These are phyloP conservation scores for Aspergillus thermomutatus DNA, from an alignment of 2,329 filamentous ascomycete species.

Conservation along the genomic window DNA sequence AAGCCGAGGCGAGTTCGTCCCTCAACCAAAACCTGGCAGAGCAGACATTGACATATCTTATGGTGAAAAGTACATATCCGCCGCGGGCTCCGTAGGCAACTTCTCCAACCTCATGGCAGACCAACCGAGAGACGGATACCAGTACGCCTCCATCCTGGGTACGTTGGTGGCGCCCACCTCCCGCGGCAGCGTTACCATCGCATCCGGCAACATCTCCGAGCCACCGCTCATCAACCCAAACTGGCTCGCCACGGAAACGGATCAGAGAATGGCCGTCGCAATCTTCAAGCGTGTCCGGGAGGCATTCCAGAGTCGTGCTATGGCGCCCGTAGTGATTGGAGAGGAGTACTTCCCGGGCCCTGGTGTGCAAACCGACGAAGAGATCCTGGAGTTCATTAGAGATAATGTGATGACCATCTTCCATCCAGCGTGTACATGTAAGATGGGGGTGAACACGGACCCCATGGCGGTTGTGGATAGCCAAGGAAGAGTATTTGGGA, in stretches of 20 bases:
- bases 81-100: too few relatives aligned
- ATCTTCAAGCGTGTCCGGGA: conserved; percentile 42
- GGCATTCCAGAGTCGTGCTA: conserved; percentile 27
- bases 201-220: conserved; percentile 29
- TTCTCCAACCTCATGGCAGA: too few relatives aligned
- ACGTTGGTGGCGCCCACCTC: conserved; percentile 19
- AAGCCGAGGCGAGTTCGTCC: conserved; percentile 12
- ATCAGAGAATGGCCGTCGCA: conserved; percentile 43
- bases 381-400: conserved; percentile 39
- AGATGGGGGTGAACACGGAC: conserved; percentile 33
- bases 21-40: too few relatives aligned
- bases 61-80: too few relatives aligned
- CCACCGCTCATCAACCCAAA: conserved; percentile 45
- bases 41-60: too few relatives aligned
- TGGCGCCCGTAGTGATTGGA: conserved; percentile 31
- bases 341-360: conserved; percentile 38
- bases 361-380: conserved; percentile 37
- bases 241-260: conserved; percentile 41
- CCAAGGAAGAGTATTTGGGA: conserved; percentile 27
- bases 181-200: conserved; percentile 45
- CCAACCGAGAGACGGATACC: too few relatives aligned
- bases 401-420: conserved; percentile 27
- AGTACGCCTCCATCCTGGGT: too few relatives aligned
- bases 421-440: conserved; percentile 33
- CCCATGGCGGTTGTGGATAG: conserved; percentile 32